These are phyloP conservation scores for Phanerochaete carnosa DNA, from an alignment of 768 basidiomycete species.

Conservation along the genomic window DNA sequence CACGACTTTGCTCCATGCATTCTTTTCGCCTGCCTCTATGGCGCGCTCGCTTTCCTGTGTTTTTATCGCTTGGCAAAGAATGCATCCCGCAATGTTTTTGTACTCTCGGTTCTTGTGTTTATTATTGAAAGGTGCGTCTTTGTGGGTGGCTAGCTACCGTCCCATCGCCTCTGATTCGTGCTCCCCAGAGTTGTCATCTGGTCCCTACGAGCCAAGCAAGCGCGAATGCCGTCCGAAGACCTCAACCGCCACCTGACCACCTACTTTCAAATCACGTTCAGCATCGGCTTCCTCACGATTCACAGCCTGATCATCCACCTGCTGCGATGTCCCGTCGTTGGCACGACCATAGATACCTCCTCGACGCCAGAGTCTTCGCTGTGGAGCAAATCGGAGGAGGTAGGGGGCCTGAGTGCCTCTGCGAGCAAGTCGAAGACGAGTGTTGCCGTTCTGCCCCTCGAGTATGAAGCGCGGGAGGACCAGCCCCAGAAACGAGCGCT, in stretches of 20 bases:
- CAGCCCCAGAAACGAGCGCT: neutral
- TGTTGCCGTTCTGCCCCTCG: no score
- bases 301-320: neutral
- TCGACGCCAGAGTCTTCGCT: neutral
- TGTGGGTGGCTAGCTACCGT: no score
- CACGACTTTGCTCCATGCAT: slow-evolving; percentile 24
- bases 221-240: neutral
- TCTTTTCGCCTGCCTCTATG: slow-evolving; percentile 20
- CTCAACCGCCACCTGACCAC: neutral
- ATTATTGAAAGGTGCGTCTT: slow-evolving; percentile 17
- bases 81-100: slow-evolving; percentile 12
- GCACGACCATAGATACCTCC: neutral
- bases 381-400: neutral
- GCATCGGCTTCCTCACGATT: slow-evolving; percentile 1
- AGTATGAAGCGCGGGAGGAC: no score
- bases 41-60: slow-evolving; percentile 11
- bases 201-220: neutral
- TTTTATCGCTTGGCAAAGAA: slow-evolving; percentile 12
- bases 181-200: neutral
- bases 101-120: slow-evolving; percentile 10
- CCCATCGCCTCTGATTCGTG: no score
- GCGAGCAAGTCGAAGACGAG: no score
- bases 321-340: neutral
- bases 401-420: neutral
- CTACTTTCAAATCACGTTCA: slow-evolving; percentile 9